Evolutionary conservation across 108 stramenopile genomes (phyloP).

Genomic region (Fragilariopsis cylindrus): DNA sequence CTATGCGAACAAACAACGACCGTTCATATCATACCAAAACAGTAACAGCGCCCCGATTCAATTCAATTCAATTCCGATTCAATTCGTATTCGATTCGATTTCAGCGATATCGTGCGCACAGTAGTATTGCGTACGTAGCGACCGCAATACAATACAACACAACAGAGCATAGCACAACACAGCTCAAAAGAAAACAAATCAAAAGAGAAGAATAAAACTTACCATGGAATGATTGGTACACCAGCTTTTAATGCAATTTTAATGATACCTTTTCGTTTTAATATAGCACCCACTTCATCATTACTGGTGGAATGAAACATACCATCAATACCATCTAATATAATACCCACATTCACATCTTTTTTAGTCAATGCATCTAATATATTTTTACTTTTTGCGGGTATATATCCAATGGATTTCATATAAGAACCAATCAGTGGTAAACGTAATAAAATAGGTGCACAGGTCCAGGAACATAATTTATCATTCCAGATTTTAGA

Average conservation of each 20-base stretch:
- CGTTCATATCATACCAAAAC: too few species aligned
- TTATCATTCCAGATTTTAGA: slow-evolving; percentile 61
- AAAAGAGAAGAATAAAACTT: too few species aligned
- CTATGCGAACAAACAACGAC: too few species aligned
- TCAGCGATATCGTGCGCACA: too few species aligned
- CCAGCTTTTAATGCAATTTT: slow-evolving; percentile 69
- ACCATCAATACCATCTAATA: slow-evolving; percentile 73
- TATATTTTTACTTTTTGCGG: slow-evolving; percentile 58
- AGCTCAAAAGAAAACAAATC: too few species aligned
- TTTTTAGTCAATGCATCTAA: slow-evolving; percentile 62
- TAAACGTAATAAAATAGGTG: slow-evolving; percentile 53
- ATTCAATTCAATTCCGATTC: too few species aligned
- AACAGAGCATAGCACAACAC: too few species aligned
- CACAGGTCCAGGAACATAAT: slow-evolving; percentile 67
- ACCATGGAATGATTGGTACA: slow-evolving; percentile 54
- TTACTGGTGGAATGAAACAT: slow-evolving; percentile 51
- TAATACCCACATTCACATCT: slow-evolving; percentile 62
- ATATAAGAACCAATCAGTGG: slow-evolving; percentile 53
- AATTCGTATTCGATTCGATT: too few species aligned
- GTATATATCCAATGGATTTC: slow-evolving; percentile 66
- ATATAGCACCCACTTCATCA: slow-evolving; percentile 47
- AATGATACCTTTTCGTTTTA: slow-evolving; percentile 68
- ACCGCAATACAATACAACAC: too few species aligned
- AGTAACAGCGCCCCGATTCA: too few species aligned
- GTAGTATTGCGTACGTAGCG: too few species aligned